phyloP scores from a whole-genome alignment of 1,139 yeast species.

The Kurtzmaniella quercitrusa region DNA sequence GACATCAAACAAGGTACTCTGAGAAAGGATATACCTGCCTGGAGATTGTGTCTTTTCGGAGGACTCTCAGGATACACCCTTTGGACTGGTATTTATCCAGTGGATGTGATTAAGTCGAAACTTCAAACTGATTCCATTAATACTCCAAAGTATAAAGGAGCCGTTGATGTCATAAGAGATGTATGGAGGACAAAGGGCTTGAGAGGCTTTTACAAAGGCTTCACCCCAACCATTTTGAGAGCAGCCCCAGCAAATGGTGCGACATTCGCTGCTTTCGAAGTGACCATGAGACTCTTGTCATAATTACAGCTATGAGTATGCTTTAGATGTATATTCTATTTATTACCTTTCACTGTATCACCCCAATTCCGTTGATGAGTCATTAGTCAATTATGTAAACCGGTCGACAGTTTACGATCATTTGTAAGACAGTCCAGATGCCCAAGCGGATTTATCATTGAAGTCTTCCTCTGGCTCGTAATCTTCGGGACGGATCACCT shows the following conservation, averaged over 20 bases:
- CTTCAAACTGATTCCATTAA: slow-evolving; percentile 75
- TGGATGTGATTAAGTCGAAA: slow-evolving; percentile 82
- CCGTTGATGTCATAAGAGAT: slow-evolving; percentile 52
- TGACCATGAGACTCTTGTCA: slow-evolving; percentile 66
- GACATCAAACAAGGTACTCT: slow-evolving; percentile 47
- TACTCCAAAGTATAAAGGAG: slow-evolving; percentile 43
- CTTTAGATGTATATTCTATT: slow-evolving; percentile 1
- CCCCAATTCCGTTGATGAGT: not conserved
- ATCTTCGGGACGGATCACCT: slow-evolving; percentile 41
- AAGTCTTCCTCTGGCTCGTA: slow-evolving; percentile 17
- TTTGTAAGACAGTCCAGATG: not conserved
- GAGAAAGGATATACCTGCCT: slow-evolving; percentile 74
- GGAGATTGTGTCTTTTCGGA: slow-evolving; percentile 78
- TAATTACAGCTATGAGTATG: slow-evolving; percentile 11
- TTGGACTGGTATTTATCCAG: slow-evolving; percentile 80
- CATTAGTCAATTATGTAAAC: not conserved
- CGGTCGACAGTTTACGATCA: not conserved
- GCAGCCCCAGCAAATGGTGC: slow-evolving; percentile 98
- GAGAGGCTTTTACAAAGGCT: slow-evolving; percentile 82
- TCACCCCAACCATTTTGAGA: slow-evolving; percentile 82
- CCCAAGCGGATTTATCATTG: slow-evolving; percentile 1
- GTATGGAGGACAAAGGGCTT: slow-evolving; percentile 57
- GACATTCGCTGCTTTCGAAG: slow-evolving; percentile 87
- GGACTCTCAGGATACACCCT: slow-evolving; percentile 83
- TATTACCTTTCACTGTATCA: not conserved